Conservation (phyloP, 148 eudicot species). For the Vaccinium darrowii region DNA sequence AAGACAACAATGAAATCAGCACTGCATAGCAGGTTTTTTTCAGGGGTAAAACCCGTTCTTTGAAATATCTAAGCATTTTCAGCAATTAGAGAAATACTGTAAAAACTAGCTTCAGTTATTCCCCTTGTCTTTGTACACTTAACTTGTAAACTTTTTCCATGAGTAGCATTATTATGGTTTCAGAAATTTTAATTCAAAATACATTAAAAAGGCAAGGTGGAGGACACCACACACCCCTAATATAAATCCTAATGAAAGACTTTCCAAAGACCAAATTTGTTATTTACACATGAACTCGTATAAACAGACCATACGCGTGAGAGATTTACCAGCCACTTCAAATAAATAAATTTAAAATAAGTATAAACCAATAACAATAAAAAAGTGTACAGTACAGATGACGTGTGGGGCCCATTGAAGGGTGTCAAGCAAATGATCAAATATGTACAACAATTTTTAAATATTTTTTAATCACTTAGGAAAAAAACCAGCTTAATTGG, state of each 20-base stretch:
- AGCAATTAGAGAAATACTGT: not conserved
- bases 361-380: too few relatives aligned
- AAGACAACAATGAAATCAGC: not conserved
- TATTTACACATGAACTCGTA: not conserved
- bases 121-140: not conserved
- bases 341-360: not conserved
- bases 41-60: not conserved
- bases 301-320: too few relatives aligned
- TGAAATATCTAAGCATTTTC: not conserved
- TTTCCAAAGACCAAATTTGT: not conserved
- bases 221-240: not conserved
- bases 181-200: not conserved
- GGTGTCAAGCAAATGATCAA: too few relatives aligned
- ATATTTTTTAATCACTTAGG: too few relatives aligned
- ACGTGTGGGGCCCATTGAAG: too few relatives aligned
- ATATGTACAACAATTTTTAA: too few relatives aligned
- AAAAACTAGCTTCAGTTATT: not conserved
- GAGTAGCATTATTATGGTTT: not conserved
- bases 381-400: too few relatives aligned
- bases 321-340: not conserved
- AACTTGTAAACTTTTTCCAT: not conserved
- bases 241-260: not conserved
- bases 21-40: not conserved
- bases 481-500: too few relatives aligned
- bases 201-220: not conserved